A percentile compares a stretch with the other conserved stretches of the same genome.
Evolutionary conservation across 129 eudicot species (phyloP).

Genomic region (Escallonia rubra): DNA sequence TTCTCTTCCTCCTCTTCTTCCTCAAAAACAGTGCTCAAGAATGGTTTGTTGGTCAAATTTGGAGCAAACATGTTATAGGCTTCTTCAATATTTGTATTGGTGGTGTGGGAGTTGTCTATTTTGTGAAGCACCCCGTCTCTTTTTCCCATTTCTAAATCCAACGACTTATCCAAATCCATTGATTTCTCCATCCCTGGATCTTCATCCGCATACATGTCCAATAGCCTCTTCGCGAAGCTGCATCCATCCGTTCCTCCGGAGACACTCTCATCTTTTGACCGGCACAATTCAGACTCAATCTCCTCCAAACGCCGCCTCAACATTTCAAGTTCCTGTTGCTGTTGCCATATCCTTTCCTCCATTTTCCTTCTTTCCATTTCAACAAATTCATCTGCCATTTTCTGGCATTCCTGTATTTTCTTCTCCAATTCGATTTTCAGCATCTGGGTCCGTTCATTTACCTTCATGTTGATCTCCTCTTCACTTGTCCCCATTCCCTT

Average conservation of each 20-base stretch:
- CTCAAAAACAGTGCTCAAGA: slow-evolving; percentile 80
- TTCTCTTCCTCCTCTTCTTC: slow-evolving; percentile 66
- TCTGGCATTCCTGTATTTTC: slow-evolving; percentile 73
- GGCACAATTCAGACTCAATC: slow-evolving; percentile 55
- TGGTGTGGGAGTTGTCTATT: slow-evolving; percentile 17
- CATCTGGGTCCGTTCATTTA: slow-evolving; percentile 52
- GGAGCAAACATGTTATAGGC: slow-evolving; percentile 22
- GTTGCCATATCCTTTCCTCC: slow-evolving; percentile 64
- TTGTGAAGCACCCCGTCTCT: slow-evolving; percentile 16
- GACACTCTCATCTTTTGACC: slow-evolving; percentile 33
- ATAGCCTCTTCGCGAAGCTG: slow-evolving; percentile 50
- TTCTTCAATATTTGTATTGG: slow-evolving; percentile 22
- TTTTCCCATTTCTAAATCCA: slow-evolving; percentile 63
- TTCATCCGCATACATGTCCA: slow-evolving; percentile 54
- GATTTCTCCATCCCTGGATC: slow-evolving; percentile 96
- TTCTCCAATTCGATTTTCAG: slow-evolving; percentile 62
- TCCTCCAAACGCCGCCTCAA: slow-evolving; percentile 74
- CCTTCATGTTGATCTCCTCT: slow-evolving; percentile 66
- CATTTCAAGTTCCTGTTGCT: slow-evolving; percentile 66
- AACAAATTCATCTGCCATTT: slow-evolving; percentile 63
- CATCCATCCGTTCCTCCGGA: slow-evolving; percentile 39
- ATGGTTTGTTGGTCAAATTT: slow-evolving; percentile 30
- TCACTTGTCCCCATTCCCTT: slow-evolving; percentile 34
- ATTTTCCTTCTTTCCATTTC: slow-evolving; percentile 79
- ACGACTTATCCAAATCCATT: slow-evolving; percentile 86